These are phyloP conservation scores for Vigna reflexopilosa DNA, from an alignment of 306 rosid species.

Conservation along the genomic window DNA sequence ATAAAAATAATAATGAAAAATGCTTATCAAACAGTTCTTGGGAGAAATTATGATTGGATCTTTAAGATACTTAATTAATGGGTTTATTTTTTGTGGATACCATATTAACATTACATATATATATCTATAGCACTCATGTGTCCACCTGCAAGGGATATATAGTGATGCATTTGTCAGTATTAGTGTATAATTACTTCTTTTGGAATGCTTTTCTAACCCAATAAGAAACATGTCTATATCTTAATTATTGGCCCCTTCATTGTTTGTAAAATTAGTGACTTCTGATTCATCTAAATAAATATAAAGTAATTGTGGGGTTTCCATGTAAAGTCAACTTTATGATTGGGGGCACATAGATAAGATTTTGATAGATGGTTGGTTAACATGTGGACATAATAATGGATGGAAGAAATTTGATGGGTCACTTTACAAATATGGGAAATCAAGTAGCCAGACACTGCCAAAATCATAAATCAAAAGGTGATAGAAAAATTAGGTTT, in stretches of 20 bases:
- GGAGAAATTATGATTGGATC: too few species aligned
- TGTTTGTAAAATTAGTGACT: slow-evolving; percentile 33
- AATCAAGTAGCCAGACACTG: background rate
- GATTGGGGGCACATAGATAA: slow-evolving; percentile 20
- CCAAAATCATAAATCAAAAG: background rate
- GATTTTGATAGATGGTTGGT: slow-evolving; percentile 23
- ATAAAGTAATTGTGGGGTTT: slow-evolving; percentile 37
- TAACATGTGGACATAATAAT: slow-evolving; percentile 8
- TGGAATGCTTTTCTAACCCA: slow-evolving; percentile 14
- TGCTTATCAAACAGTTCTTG: too few species aligned
- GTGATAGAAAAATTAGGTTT: background rate
- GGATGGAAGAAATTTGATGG: slow-evolving; percentile 24
- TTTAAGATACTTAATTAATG: background rate
- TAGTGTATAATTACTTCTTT: slow-evolving; percentile 12
- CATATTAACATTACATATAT: too few species aligned
- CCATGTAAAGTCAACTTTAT: slow-evolving; percentile 40
- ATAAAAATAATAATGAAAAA: background rate
- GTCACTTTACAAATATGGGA: slow-evolving; percentile 6
- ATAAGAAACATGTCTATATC: background rate
- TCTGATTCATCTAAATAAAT: slow-evolving; percentile 39
- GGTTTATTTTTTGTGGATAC: background rate
- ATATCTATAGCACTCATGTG: background rate
- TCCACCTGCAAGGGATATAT: slow-evolving; percentile 14
- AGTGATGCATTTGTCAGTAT: slow-evolving; percentile 20
- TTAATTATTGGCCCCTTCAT: slow-evolving; percentile 35